phyloP scores from a whole-genome alignment of 2,329 filamentous ascomycete genomes.

The Herpotrichia juniperi region DNA sequence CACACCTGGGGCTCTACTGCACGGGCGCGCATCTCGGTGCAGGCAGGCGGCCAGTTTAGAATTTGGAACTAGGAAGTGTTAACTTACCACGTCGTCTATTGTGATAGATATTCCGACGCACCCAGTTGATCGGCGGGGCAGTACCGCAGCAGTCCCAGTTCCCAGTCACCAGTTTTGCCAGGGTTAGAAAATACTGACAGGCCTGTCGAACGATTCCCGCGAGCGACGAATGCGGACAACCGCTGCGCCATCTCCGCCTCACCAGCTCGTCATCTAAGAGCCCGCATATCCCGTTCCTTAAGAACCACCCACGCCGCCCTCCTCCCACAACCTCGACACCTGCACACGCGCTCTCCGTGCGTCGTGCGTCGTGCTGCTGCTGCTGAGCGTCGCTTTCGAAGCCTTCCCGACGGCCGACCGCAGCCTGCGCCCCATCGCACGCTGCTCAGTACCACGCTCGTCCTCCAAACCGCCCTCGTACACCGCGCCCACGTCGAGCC shows the following conservation, averaged over 20 bases:
- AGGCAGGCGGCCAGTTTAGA: too few relatives aligned
- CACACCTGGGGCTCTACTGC: conserved; percentile 2
- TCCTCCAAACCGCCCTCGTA: conserved; percentile 9
- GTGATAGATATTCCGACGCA: too few relatives aligned
- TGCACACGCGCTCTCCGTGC: not conserved
- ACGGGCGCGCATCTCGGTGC: too few relatives aligned
- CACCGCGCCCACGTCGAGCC: conserved; percentile 3
- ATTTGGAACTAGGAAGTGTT: too few relatives aligned
- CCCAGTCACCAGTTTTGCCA: too few relatives aligned
- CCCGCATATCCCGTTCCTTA: conserved; percentile 8
- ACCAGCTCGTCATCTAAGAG: conserved; percentile 16
- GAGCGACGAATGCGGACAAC: conserved; percentile 14
- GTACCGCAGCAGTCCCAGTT: too few relatives aligned
- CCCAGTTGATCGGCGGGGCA: too few relatives aligned
- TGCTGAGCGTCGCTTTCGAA: conserved; percentile 6
- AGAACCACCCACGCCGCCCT: conserved; percentile 8
- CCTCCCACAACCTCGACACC: not conserved
- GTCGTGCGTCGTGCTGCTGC: not conserved
- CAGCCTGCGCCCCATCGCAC: conserved; percentile 12
- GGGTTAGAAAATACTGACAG: not conserved
- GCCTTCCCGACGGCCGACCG: conserved; percentile 2
- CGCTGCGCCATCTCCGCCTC: conserved; percentile 11
- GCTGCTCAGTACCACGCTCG: conserved; percentile 6
- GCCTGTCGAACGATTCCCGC: conserved; percentile 26
- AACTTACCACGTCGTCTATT: too few relatives aligned